Conservation (phyloP, 164 flowering plant species). For the Echeveria elegans region DNA sequence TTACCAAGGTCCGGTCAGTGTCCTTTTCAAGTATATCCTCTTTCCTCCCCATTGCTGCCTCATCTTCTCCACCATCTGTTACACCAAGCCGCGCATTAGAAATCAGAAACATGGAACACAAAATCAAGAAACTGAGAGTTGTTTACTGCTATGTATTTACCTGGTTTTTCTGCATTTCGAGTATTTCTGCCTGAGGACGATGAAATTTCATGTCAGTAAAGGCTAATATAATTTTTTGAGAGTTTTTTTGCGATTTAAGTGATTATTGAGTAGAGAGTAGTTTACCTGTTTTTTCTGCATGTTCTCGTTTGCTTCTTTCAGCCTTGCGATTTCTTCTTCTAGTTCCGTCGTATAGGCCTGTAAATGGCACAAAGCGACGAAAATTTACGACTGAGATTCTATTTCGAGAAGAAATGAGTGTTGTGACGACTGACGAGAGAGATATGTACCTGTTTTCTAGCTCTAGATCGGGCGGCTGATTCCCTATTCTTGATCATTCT, state of each 20-base stretch:
- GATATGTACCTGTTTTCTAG: background rate
- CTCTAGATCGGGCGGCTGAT: background rate
- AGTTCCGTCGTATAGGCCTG: background rate
- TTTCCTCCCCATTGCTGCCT: slow-evolving; percentile 30
- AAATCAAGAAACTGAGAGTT: background rate
- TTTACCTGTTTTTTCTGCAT: background rate
- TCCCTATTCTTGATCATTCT: background rate
- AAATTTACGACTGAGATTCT: background rate
- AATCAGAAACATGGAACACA: background rate
- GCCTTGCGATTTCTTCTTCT: background rate
- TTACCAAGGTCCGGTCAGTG: slow-evolving; percentile 63
- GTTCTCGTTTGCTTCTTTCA: background rate
- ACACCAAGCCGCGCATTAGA: background rate
- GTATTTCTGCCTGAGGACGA: slow-evolving; percentile 35
- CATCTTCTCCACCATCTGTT: slow-evolving; percentile 30
- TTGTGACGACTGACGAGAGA: background rate
- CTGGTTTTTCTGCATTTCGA: slow-evolving; percentile 41
- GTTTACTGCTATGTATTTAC: slow-evolving; percentile 13
- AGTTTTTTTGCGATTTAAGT: no score
- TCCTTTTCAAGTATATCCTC: slow-evolving; percentile 41
- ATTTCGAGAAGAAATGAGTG: background rate
- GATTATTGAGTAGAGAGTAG: no score
- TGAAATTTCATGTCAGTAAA: background rate
- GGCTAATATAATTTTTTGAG: background rate
- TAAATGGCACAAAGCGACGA: no score